Evolutionary conservation across 345 rosid species (phyloP).

Genomic region (Eucalyptus sp.): DNA sequence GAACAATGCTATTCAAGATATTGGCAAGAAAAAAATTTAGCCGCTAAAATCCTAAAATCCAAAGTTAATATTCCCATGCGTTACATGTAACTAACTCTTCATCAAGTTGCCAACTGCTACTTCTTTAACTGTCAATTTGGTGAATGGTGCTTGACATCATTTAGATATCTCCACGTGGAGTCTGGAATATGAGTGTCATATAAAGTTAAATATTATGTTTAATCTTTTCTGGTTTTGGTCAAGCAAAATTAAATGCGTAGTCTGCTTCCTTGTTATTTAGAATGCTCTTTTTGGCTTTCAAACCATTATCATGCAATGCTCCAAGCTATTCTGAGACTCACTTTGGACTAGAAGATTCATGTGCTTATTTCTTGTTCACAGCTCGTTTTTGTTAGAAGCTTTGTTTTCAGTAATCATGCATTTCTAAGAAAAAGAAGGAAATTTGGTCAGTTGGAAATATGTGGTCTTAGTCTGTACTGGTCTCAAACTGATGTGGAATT

Average conservation of each 20-base stretch:
- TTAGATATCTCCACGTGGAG: not conserved
- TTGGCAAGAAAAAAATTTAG: conserved; percentile 2
- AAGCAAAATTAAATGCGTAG: not conserved
- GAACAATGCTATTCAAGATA: conserved; percentile 1
- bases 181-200: not conserved
- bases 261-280: not conserved
- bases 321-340: not conserved
- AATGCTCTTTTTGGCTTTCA: not conserved
- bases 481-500: not conserved
- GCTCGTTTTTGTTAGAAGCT: not conserved
- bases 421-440: not conserved
- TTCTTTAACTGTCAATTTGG: not conserved
- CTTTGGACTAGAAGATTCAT: not conserved
- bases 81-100: not conserved
- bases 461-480: not conserved
- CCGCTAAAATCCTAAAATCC: not conserved
- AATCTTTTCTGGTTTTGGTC: not conserved
- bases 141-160: not conserved
- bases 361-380: not conserved
- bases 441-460: not conserved
- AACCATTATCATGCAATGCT: not conserved
- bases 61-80: not conserved
- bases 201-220: not conserved
- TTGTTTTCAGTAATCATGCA: not conserved
- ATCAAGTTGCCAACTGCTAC: not conserved